Evolutionary conservation across 768 basidiomycete species (phyloP).

Genomic region (Leccinellum rugosiceps): DNA sequence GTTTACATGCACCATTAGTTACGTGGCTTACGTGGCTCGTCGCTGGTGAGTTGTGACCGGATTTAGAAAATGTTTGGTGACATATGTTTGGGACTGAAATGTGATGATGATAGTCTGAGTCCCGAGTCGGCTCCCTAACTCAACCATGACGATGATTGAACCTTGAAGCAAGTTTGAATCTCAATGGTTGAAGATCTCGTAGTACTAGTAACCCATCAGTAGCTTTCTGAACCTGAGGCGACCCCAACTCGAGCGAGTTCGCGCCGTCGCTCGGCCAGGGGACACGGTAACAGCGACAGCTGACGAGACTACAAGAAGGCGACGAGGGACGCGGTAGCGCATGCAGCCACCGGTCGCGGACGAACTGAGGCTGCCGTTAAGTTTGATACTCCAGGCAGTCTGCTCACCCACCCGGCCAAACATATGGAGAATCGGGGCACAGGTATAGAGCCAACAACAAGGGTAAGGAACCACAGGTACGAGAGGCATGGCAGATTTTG

Average conservation of each 20-base stretch:
- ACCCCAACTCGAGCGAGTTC: neutral
- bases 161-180: neutral
- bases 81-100: neutral
- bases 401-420: neutral
- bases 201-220: neutral
- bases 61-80: neutral
- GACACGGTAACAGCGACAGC: neutral
- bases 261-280: neutral
- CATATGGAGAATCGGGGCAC: constrained; percentile 9
- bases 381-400: neutral
- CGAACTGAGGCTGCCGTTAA: neutral
- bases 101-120: neutral
- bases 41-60: neutral
- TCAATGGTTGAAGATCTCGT: neutral
- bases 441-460: neutral
- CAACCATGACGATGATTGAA: neutral
- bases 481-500: too few relatives aligned
- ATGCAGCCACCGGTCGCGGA: neutral
- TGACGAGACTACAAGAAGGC: neutral
- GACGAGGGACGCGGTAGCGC: neutral
- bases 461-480: neutral
- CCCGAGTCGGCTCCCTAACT: neutral
- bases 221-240: too few relatives aligned
- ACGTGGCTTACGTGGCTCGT: too few relatives aligned
- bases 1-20: neutral